A percentile compares a stretch with the other conserved stretches of the same genome.
These are phyloP conservation scores for Heteromeles arbutifolia DNA, from an alignment of 306 rosid genomes.

Conservation along the genomic window DNA sequence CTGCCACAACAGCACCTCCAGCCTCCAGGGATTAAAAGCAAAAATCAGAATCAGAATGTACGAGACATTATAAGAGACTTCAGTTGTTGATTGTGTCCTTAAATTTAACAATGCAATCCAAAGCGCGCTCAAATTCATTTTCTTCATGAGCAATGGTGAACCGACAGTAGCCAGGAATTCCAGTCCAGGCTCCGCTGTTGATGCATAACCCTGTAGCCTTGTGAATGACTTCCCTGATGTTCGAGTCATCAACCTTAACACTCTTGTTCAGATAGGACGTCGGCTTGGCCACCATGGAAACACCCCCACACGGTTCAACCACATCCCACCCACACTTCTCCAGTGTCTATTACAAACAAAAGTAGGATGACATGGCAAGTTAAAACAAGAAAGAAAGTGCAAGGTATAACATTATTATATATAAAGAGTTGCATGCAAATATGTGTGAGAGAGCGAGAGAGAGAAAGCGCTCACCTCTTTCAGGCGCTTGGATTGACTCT, in stretches of 20 bases:
- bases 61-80: background rate
- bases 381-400: background rate
- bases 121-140: conserved; percentile 61
- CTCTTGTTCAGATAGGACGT: conserved; percentile 62
- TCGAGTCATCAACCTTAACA: conserved; percentile 52
- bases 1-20: background rate
- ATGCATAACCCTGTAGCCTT: conserved; percentile 82
- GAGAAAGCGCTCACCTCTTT: conserved; percentile 57
- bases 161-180: conserved; percentile 90
- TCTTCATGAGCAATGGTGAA: conserved; percentile 82
- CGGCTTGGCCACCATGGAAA: conserved; percentile 89
- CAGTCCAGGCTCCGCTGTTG: conserved; percentile 91
- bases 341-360: conserved; percentile 41
- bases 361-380: background rate
- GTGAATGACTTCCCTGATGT: conserved; percentile 61
- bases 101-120: conserved; percentile 67
- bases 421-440: background rate
- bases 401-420: background rate
- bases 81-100: conserved; percentile 30
- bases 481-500: conserved; percentile 53
- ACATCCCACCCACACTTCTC: conserved; percentile 86
- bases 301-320: conserved; percentile 64
- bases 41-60: background rate
- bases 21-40: background rate
- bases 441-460: background rate